Percentiles rank a stretch among this genome's conserved stretches.
Conservation (phyloP, 805 yeast genomes). For the Candida silvicultrix region DNA sequence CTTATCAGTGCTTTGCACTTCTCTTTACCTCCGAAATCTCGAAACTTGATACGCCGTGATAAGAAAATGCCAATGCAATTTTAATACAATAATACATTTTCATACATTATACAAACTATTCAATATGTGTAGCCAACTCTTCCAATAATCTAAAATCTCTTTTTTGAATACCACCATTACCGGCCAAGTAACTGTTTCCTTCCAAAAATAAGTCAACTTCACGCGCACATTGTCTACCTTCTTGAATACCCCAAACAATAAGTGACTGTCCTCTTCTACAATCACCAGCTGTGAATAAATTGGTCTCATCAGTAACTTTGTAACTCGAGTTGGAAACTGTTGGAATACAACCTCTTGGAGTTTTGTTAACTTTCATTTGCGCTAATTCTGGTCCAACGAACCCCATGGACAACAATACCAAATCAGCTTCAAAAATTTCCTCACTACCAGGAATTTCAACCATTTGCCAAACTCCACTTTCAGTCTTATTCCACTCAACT, state of each 20-base stretch:
- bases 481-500: conserved; percentile 97
- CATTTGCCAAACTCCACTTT: conserved; percentile 98
- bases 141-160: conserved; percentile 73
- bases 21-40: no score
- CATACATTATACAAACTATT: background rate
- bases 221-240: conserved; percentile 97
- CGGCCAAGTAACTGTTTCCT: conserved; percentile 82
- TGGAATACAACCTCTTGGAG: conserved; percentile 78
- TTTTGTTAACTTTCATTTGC: conserved; percentile 56
- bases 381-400: conserved; percentile 94
- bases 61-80: background rate
- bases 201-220: conserved; percentile 78
- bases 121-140: conserved; percentile 46
- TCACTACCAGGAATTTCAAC: conserved; percentile 94
- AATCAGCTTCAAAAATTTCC: conserved; percentile 90
- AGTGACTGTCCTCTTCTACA: conserved; percentile 98
- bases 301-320: conserved; percentile 49
- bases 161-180: conserved; percentile 87
- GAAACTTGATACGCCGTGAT: no score
- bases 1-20: no score
- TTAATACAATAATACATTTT: no score
- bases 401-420: conserved; percentile 94
- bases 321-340: conserved; percentile 53
- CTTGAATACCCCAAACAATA: conserved; percentile 99
- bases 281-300: conserved; percentile 94